Evolutionary conservation across 345 rosid genomes (phyloP).

Genomic region (Acer yangbiense): DNA sequence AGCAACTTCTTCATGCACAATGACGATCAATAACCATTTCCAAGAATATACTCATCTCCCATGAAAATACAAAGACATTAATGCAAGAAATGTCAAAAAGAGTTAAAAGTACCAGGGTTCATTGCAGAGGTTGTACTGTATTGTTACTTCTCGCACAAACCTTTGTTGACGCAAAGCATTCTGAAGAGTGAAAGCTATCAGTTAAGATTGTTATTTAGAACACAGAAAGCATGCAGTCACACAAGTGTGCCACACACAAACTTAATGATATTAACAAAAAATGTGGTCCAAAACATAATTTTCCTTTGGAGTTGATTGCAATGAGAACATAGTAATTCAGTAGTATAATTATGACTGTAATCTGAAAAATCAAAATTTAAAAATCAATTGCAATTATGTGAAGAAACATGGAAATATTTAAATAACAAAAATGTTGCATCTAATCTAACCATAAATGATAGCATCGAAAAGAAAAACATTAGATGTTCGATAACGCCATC

Average conservation of each 20-base stretch:
- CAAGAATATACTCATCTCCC: conserved; percentile 6
- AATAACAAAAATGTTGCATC: background rate
- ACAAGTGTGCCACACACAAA: background rate
- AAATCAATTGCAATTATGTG: background rate
- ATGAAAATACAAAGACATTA: conserved; percentile 9
- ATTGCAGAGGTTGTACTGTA: conserved; percentile 98
- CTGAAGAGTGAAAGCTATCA: conserved; percentile 41
- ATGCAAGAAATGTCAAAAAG: conserved; percentile 7
- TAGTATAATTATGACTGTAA: background rate
- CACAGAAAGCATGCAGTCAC: background rate
- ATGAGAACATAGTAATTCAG: background rate
- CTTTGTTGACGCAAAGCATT: conserved; percentile 97
- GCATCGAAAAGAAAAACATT: background rate
- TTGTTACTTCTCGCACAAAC: conserved; percentile 96
- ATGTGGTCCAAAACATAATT: background rate
- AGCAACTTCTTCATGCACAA: background rate
- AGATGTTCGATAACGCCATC: background rate
- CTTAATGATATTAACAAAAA: background rate
- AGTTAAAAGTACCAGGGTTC: conserved; percentile 83
- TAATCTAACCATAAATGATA: background rate
- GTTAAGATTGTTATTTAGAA: conserved; percentile 15
- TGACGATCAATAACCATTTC: background rate
- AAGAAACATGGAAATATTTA: background rate
- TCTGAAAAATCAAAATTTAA: background rate
- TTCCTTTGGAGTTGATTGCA: background rate